These are phyloP conservation scores for Craspedostauros australis DNA, from an alignment of 108 stramenopile species.

Conservation along the genomic window DNA sequence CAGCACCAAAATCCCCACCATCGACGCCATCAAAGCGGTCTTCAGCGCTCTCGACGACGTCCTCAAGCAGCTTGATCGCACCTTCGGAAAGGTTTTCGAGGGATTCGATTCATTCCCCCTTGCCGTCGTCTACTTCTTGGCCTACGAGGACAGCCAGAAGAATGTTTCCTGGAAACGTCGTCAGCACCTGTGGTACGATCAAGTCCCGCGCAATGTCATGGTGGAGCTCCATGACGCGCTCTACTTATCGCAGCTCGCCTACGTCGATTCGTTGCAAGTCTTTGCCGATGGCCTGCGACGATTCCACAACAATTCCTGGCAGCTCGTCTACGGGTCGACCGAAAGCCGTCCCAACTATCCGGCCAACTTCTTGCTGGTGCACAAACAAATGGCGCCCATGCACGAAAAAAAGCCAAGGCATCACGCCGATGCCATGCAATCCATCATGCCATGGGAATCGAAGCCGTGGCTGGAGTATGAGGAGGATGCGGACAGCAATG, in stretches of 20 bases:
- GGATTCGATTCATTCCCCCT: slow-evolving; percentile 16
- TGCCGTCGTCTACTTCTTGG: slow-evolving; percentile 53
- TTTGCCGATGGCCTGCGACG: slow-evolving; percentile 40
- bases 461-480: slow-evolving; percentile 8
- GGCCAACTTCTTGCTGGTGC: slow-evolving; percentile 27
- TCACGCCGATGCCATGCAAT: too few relatives aligned
- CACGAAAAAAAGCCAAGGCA: neutral
- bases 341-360: slow-evolving; percentile 62
- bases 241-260: slow-evolving; percentile 58
- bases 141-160: slow-evolving; percentile 46
- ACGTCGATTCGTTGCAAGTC: slow-evolving; percentile 59
- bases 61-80: slow-evolving; percentile 5
- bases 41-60: slow-evolving; percentile 6
- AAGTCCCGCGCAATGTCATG: slow-evolving; percentile 36
- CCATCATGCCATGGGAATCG: slow-evolving; percentile 52
- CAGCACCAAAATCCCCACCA: neutral
- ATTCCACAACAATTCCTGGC: slow-evolving; percentile 24
- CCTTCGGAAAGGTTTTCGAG: slow-evolving; percentile 11
- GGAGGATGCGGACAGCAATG: slow-evolving; percentile 15
- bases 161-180: slow-evolving; percentile 79
- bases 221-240: slow-evolving; percentile 65
- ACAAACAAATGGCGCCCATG: slow-evolving; percentile 22
- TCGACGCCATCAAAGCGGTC: neutral
- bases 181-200: slow-evolving; percentile 50
- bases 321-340: slow-evolving; percentile 51